Percentiles rank a stretch among this genome's conserved stretches.
These are phyloP conservation scores for Aspergillus nomiae DNA, from an alignment of 2,329 filamentous ascomycete genomes.

Conservation along the genomic window DNA sequence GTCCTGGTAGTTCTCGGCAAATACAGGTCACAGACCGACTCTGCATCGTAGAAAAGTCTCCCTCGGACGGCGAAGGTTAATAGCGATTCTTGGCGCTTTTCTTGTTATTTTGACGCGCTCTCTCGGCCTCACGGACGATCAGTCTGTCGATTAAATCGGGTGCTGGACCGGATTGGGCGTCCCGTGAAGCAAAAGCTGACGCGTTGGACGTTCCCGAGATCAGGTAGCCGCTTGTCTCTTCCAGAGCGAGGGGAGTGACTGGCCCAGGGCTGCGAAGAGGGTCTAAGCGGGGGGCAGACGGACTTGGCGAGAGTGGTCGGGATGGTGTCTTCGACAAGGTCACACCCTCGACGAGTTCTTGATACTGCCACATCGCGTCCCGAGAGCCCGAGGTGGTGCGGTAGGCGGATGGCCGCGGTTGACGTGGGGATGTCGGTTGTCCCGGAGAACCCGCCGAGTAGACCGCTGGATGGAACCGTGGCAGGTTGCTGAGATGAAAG, in stretches of 20 bases:
- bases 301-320: conserved; percentile 32
- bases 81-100: conserved; percentile 32
- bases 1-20: background rate
- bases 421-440: conserved; percentile 38
- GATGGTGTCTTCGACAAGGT: conserved; percentile 32
- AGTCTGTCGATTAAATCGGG: conserved; percentile 37
- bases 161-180: conserved; percentile 25
- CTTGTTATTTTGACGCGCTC: conserved; percentile 30
- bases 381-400: conserved; percentile 38
- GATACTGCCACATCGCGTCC: conserved; percentile 43
- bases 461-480: conserved; percentile 50
- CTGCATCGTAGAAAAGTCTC: background rate
- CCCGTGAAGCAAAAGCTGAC: conserved; percentile 22
- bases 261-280: conserved; percentile 49
- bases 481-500: conserved; percentile 44
- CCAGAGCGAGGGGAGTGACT: conserved; percentile 48
- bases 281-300: conserved; percentile 48
- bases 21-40: background rate
- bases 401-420: conserved; percentile 34
- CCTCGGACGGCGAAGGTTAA: conserved; percentile 1
- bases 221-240: conserved; percentile 45
- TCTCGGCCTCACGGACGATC: conserved; percentile 37
- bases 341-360: conserved; percentile 44
- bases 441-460: conserved; percentile 36
- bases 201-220: conserved; percentile 32